Evolutionary conservation across 108 stramenopile species (phyloP).

Genomic region (Aurantiochytrium sp.): DNA sequence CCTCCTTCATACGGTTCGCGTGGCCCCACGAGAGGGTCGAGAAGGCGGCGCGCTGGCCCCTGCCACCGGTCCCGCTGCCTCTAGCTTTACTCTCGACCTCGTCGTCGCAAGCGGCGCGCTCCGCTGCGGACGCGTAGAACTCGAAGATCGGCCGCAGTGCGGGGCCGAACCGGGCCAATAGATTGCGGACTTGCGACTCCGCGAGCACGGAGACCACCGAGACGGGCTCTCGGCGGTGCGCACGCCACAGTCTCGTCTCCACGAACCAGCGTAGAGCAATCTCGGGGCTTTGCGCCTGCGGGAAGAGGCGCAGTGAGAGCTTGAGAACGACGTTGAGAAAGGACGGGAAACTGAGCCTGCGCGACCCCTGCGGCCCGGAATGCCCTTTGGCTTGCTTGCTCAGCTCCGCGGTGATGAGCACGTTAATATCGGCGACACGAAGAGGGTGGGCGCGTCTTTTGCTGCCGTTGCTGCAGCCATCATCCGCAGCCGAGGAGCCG

Average conservation of each 20-base stretch:
- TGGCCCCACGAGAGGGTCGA: too few relatives aligned
- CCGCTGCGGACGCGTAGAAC: constrained; percentile 38
- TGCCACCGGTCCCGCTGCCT: too few relatives aligned
- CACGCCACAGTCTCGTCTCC: constrained; percentile 58
- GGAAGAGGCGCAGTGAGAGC: constrained; percentile 41
- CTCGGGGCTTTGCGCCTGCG: constrained; percentile 5
- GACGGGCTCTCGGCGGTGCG: background rate
- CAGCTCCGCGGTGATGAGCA: constrained; percentile 36
- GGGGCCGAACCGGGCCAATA: constrained; percentile 43
- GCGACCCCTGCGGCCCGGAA: background rate
- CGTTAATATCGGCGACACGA: background rate
- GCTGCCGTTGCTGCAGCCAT: too few relatives aligned
- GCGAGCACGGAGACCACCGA: constrained; percentile 28
- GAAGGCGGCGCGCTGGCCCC: too few relatives aligned
- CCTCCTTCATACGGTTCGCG: constrained; percentile 53
- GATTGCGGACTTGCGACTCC: constrained; percentile 40
- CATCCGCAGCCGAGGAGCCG: too few relatives aligned
- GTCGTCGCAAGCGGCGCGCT: background rate
- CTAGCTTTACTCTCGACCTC: too few relatives aligned
- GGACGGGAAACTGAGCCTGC: background rate
- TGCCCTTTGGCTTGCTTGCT: too few relatives aligned
- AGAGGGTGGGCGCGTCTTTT: too few relatives aligned
- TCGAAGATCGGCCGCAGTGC: constrained; percentile 43
- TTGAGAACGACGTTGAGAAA: constrained; percentile 52
- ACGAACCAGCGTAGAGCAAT: constrained; percentile 47